Percentiles rank a stretch among this genome's conserved stretches.
Conservation (phyloP, 2,329 filamentous ascomycete genomes). For the Botrytis fragariae region DNA sequence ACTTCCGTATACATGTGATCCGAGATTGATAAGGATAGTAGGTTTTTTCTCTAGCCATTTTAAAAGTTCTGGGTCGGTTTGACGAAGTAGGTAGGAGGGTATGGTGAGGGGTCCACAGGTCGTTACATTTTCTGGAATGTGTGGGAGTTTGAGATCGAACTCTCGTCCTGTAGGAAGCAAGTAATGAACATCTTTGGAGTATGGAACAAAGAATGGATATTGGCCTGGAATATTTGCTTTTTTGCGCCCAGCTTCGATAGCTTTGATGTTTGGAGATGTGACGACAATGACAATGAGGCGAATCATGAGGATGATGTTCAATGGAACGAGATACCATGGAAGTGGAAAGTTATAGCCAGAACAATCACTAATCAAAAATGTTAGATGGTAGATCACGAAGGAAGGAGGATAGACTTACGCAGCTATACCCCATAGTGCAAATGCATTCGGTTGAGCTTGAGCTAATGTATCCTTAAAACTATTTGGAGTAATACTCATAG, state of each 20-base stretch:
- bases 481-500: slow-evolving; percentile 46
- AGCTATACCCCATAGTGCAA: slow-evolving; percentile 42
- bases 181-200: slow-evolving; percentile 36
- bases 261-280: slow-evolving; percentile 27
- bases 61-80: slow-evolving; percentile 44
- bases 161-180: slow-evolving; percentile 29
- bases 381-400: not conserved
- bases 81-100: slow-evolving; percentile 36
- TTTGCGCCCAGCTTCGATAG: slow-evolving; percentile 33
- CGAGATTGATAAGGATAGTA: slow-evolving; percentile 50
- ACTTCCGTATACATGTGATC: slow-evolving; percentile 38
- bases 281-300: slow-evolving; percentile 30
- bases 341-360: slow-evolving; percentile 48
- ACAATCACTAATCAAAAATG: not conserved
- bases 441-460: slow-evolving; percentile 41
- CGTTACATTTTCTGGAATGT: slow-evolving; percentile 43
- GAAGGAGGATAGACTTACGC: slow-evolving; percentile 36
- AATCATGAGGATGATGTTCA: slow-evolving; percentile 44
- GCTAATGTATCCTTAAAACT: slow-evolving; percentile 44
- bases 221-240: slow-evolving; percentile 30
- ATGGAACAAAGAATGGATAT: slow-evolving; percentile 35
- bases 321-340: slow-evolving; percentile 43
- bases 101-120: slow-evolving; percentile 49
- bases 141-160: slow-evolving; percentile 43
- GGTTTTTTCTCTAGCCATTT: slow-evolving; percentile 45